Evolutionary conservation across 257 asterid species (phyloP), one percentile per base, ranked within the genome.

Genomic region (Penstemon eatonii): DNA sequence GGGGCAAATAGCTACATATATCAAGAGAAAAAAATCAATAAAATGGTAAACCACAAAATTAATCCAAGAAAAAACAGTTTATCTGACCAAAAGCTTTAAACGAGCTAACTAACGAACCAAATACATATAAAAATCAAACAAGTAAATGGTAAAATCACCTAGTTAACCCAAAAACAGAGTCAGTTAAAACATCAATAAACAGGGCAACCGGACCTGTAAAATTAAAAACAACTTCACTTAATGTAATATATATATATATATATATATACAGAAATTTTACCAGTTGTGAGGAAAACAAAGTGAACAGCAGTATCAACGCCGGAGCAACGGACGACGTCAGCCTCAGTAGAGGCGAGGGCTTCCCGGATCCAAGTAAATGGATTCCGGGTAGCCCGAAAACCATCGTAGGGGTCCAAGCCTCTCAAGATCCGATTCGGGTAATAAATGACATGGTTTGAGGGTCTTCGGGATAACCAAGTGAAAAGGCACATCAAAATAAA

Each of bases 221-320:
- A 52, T 5, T 5, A 33, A 13, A 5, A 38, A 56, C 39, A 10
- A 33, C 15, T 56, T 9, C 6, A 25, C 63, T 3, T 7, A n/a
- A 9, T n/a, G 44, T 40, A 42, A 33, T 10, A 6, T 7, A 46
- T 7, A 40, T 10, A 12, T 25, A 11, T 0, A 33, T 2, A 46
- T 5, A 0, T 19, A 65, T 1, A 37, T 33, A 25, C 2, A 38
- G 40, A 8, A 25, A 5, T 3, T 15, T 15, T 76, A 93, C 97
- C 96, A 36, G 97, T 90, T 54, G 85, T 63, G 76, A 90, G 88
- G 86, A 81, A 93, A 56, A 93, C 96, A 42, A 90, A 93, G 80
- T 93, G 91, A 75, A 93, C 97, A 53, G 97, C 99, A 63, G 99
- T 65, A 84, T 93, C 99, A 68, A 93, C 91, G 76, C 99, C 96